Base-by-base conservation (phyloP, 1,284 basidiomycete species). In the Malassezia nana region DNA sequence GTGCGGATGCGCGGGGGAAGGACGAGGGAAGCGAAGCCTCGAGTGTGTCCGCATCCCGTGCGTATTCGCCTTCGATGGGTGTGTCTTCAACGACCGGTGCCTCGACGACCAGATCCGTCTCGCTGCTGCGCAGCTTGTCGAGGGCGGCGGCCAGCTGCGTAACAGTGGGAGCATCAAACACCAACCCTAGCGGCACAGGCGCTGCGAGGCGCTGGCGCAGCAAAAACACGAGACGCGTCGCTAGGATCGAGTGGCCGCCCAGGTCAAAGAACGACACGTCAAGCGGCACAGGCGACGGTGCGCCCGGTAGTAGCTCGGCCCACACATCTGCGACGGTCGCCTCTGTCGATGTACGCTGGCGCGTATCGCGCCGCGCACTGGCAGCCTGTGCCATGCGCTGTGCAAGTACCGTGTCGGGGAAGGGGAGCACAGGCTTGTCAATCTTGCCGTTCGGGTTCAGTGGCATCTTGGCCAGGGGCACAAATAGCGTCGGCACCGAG, bases 361-460 rank as follows among this genome's bases (percentile, higher is more conserved):
- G 52, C 13, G 59, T 29, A 8, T 56, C 57, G 24, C 54, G 53
- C 7, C 46, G 55, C 0, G 61, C 46, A 6, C 52, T 48, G 1
- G 74, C 60, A 5, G 70, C 58, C 6, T 50, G 58, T 2, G 56
- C 56, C 38, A 64, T 59, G 31, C 58, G 61, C 8, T 66, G 78
- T 64, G 22, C 77, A 52, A 89, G 83, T 2, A 85, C 87, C 1
- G 94, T 98, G 76, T 99, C 94, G 1, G 94, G 94, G 85, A 98
- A 99, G 13, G 94, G 94, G 46, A 98, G 81, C 0, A 89, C 88
- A 0, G 94, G 92, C 75, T 98, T 98, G 79, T 99, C 94, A 73
- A 99, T 86, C 78, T 98, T 99, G 59, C 94, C 94, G 74, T 98
- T 98, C 4, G 94, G 94, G 74, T 96, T 99, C 48, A 99, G 81